Base-by-base conservation (phyloP, 768 basidiomycete species). In the Auriscalpium vulgare region DNA sequence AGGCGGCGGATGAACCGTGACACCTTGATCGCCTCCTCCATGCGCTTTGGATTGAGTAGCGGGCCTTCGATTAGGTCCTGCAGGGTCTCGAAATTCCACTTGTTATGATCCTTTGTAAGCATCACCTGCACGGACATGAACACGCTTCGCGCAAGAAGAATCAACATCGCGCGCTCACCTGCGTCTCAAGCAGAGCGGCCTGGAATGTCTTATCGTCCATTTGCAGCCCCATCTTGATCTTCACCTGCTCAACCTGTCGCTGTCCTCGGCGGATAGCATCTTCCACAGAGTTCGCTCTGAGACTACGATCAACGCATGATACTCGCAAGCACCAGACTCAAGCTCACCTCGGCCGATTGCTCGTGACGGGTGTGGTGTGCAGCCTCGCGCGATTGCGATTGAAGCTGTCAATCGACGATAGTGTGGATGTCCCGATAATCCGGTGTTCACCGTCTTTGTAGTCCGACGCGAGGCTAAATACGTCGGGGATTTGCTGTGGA, bases 181-280 rank as follows among this genome's bases (percentile, higher is more conserved):
- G 90, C 2, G 92, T 91, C 63, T 97, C 93, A 19, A 94, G 76
- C 50, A 99, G 74, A 43, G 78, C 80, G 4, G 84, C 75, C 65
- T 95, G 91, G 71, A 98, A 99, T 4, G 87, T 81, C 67, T 79
- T 86, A 69, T 98, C 97, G 67, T 99, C 97, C 83, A 98, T 91
- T 71, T 92, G 89, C 80, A 97, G 84, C 57, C 87, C 88, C 66
- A 88, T 79, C 67, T 93, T 91, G 53, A 97, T 76, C 69, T 91
- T 94, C 23, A 82, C 85, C 63, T 93, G 89, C 63, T 97, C 92
- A 2, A 95, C 87, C 62, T 93, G 91, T 58, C 90, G 78, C 69
- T 97, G 95, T 11, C 90, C 90, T 47, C 93, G 80, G 35, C 89
- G 82, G 36, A 95, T 79, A 2, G 89, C 80, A 64, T 97, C 95